Base-by-base conservation (phyloP, 2,329 filamentous ascomycete genomes). In the Fusarium foetens region DNA sequence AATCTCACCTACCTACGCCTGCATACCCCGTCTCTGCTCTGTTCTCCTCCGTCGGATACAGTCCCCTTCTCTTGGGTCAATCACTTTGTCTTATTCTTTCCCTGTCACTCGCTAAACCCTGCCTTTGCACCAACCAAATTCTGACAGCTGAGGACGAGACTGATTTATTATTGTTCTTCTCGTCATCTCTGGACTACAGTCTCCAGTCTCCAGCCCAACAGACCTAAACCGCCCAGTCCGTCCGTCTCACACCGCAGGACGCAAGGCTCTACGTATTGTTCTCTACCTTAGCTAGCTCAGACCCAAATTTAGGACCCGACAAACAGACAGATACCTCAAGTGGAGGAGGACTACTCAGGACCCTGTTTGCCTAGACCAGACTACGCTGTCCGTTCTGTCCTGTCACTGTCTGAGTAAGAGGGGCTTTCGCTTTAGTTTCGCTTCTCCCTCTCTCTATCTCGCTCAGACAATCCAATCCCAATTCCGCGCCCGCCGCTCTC, bases 401-500 rank as follows among this genome's bases (percentile, higher is more conserved):
- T 35, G n/a, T 53, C 39, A 46, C 62, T 54, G 58, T 61, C 60
- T 60, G 59, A 72, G 58, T 52, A 66, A 61, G 70, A 75, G 71
- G 70, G 63, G 72, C 70, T 67, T 27, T 57, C 36, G 33, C 41
- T 66, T 36, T 51, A 42, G 29, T 39, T 41, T 53, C 49, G 49
- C 35, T 39, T 53, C 35, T 53, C 49, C 19, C 23, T 53, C 49
- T 53, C n/a, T 43, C 41, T 29, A 10, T 58, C 61, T 63, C 64
- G 42, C 68, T 60, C 58, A 68, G 74, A 68, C 66, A 67, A 70
- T 71, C 70, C 59, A 71, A 41, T 53, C 19, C 19, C 49, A 53
- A 53, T 75, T 63, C 61, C 65, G 63, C 71, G 52, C 72, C 66
- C 66, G 66, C 66, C 68, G 65, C 72, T 74, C 61, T 76, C 72